These are phyloP conservation scores for Debaryomyces hansenii DNA, from an alignment of 805 yeast species.

Conservation along the genomic window DNA sequence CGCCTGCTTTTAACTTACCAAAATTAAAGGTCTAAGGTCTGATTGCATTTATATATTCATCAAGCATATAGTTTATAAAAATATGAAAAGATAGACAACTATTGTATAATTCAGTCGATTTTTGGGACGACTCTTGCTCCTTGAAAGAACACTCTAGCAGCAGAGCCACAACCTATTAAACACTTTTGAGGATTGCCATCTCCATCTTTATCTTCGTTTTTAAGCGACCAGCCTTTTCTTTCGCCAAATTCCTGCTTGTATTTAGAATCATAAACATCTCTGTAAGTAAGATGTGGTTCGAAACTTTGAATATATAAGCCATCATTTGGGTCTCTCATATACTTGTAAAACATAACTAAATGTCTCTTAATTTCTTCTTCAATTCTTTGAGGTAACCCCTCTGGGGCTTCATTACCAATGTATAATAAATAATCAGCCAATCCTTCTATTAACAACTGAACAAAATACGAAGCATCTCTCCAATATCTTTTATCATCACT, in stretches of 20 bases:
- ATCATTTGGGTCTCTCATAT: constrained; percentile 55
- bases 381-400: constrained; percentile 33
- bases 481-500: constrained; percentile 55
- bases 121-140: constrained; percentile 54
- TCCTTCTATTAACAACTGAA: constrained; percentile 66
- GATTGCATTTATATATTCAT: constrained; percentile 5
- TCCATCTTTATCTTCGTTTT: constrained; percentile 50
- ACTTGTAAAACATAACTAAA: constrained; percentile 56
- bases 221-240: constrained; percentile 48
- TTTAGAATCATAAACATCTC: constrained; percentile 45
- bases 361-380: constrained; percentile 52
- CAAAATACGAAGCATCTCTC: constrained; percentile 63
- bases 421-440: constrained; percentile 61
- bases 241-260: constrained; percentile 58
- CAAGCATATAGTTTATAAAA: neutral
- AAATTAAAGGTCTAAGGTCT: constrained; percentile 46
- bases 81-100: neutral
- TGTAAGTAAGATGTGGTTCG: constrained; percentile 55
- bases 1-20: constrained; percentile 66
- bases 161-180: constrained; percentile 63
- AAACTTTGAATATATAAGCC: constrained; percentile 61
- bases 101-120: constrained; percentile 11
- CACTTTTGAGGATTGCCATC: constrained; percentile 47
- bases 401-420: constrained; percentile 43
- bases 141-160: constrained; percentile 69